Percentiles rank a stretch among this genome's conserved stretches.
These are phyloP conservation scores for Lentinula boryana DNA, from an alignment of 768 basidiomycete genomes.

Conservation along the genomic window DNA sequence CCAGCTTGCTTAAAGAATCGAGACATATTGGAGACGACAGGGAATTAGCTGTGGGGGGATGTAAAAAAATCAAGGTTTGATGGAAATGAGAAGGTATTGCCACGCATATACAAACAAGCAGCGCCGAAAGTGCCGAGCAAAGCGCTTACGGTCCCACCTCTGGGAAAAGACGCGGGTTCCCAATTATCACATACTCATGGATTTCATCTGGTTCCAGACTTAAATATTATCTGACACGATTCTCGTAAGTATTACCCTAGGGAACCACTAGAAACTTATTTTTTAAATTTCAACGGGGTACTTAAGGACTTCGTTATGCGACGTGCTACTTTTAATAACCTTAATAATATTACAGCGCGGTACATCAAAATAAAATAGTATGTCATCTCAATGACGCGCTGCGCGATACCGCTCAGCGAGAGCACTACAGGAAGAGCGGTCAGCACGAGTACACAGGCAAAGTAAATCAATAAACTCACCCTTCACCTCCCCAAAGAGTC, in stretches of 20 bases:
- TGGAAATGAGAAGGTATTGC: not conserved
- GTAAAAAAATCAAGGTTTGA: not conserved
- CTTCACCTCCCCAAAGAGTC: constrained; percentile 60
- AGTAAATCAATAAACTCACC: constrained; percentile 33
- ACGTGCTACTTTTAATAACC: no score
- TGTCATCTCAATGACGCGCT: not conserved
- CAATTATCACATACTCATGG: no score
- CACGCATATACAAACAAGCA: not conserved
- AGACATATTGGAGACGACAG: constrained; percentile 47
- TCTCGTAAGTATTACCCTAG: no score
- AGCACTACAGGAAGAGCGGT: not conserved
- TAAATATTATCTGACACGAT: no score
- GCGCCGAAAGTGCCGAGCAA: not conserved
- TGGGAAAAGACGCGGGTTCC: no score
- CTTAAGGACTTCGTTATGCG: no score
- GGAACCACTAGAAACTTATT: no score
- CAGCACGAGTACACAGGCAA: not conserved
- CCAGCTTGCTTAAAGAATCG: constrained; percentile 85
- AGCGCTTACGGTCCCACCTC: no score
- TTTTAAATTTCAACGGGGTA: no score
- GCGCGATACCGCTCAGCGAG: constrained; percentile 16
- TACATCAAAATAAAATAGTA: not conserved
- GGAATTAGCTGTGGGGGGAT: not conserved
- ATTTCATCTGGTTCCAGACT: no score
- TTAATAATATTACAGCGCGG: not conserved